Conservation (phyloP, 495 filamentous ascomycete species). For the Lasiosphaeria ovina region DNA sequence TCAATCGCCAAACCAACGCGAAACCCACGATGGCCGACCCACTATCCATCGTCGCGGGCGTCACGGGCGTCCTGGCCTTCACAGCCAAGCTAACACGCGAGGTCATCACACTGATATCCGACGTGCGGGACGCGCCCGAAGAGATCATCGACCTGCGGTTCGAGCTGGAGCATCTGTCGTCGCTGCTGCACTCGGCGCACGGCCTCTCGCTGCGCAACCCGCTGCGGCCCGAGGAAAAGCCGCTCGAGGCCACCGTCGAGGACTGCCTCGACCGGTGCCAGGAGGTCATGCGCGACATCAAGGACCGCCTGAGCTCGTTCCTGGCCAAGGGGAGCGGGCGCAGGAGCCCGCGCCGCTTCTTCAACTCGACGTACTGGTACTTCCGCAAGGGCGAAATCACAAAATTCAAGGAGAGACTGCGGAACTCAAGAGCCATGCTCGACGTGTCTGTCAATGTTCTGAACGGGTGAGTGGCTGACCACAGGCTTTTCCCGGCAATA, state of each 20-base stretch:
- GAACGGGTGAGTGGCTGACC: background rate
- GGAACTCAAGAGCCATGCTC: constrained; percentile 22
- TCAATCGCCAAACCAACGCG: too few species aligned
- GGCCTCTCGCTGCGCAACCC: constrained; percentile 10
- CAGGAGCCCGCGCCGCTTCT: constrained; percentile 15
- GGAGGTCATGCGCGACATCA: constrained; percentile 16
- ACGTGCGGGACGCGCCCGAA: constrained; percentile 19
- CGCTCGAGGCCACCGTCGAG: constrained; percentile 15
- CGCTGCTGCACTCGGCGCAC: constrained; percentile 17
- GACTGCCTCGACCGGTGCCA: constrained; percentile 17
- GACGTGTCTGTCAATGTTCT: constrained; percentile 17
- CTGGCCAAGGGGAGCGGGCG: constrained; percentile 2
- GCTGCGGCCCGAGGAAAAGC: constrained; percentile 13
- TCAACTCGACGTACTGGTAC: constrained; percentile 11
- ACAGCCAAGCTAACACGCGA: constrained; percentile 18
- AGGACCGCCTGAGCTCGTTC: constrained; percentile 7
- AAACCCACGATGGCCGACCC: constrained; percentile 19
- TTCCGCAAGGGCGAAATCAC: constrained; percentile 18
- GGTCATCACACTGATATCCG: constrained; percentile 15
- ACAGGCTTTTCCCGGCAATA: too few species aligned
- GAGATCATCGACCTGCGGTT: constrained; percentile 21
- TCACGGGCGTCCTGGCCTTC: constrained; percentile 20
- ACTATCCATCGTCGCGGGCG: constrained; percentile 20
- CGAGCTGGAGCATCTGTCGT: constrained; percentile 21
- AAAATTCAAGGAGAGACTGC: constrained; percentile 17